phyloP scores from a whole-genome alignment of 257 asterid species.

The Solanum piurae region DNA sequence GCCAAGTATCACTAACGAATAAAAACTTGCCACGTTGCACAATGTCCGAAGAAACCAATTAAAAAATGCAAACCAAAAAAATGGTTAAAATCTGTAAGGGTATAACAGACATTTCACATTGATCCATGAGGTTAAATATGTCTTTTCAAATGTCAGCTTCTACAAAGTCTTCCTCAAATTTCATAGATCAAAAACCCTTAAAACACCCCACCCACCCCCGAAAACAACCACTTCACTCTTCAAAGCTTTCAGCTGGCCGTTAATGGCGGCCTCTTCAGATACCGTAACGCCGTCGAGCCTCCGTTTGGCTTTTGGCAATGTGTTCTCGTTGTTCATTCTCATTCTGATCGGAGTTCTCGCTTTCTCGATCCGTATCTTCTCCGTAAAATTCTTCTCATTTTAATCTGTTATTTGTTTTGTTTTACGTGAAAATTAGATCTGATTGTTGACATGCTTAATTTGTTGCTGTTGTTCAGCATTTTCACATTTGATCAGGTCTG shows the following conservation, averaged over 20 bases:
- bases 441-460: constrained; percentile 5
- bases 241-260: constrained; percentile 12
- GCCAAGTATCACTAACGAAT: background rate
- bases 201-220: background rate
- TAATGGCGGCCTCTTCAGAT: constrained; percentile 33
- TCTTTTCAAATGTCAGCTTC: background rate
- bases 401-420: background rate
- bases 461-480: background rate
- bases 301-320: constrained; percentile 71
- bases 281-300: constrained; percentile 18
- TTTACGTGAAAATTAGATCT: constrained; percentile 8
- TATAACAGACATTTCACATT: background rate
- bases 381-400: constrained; percentile 29
- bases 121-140: background rate
- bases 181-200: background rate
- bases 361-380: constrained; percentile 98
- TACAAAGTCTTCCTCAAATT: background rate
- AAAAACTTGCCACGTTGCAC: background rate
- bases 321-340: constrained; percentile 60
- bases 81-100: background rate
- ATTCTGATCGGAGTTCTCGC: constrained; percentile 84
- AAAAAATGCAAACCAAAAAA: background rate
- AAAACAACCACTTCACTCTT: background rate
- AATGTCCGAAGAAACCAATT: background rate
- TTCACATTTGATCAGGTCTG: background rate